Evolutionary conservation across 192 early-diverging fungal species (phyloP).

Genomic region (Phlyctochytrium planicorne): DNA sequence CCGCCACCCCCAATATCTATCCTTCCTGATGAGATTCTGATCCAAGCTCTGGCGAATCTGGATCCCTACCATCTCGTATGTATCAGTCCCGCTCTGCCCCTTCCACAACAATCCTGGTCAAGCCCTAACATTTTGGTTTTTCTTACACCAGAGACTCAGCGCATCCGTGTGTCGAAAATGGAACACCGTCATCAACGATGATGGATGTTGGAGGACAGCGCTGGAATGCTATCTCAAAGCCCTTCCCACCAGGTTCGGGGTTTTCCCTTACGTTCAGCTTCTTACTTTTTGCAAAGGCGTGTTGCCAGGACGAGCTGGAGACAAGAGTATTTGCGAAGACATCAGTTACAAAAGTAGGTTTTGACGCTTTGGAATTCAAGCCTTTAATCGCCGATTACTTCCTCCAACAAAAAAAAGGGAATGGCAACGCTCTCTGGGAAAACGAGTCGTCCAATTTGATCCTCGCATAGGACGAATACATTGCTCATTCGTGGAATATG

Average conservation of each 20-base stretch:
- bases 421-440: constrained; percentile 28
- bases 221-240: constrained; percentile 27
- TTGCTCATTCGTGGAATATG: constrained; percentile 44
- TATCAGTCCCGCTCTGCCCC: neutral
- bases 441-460: constrained; percentile 50
- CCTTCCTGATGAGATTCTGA: constrained; percentile 38
- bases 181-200: constrained; percentile 38
- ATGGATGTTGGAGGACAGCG: constrained; percentile 40
- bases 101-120: neutral
- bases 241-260: constrained; percentile 30
- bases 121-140: neutral
- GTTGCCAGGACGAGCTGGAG: constrained; percentile 37
- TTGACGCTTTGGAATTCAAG: neutral
- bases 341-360: constrained; percentile 21
- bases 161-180: constrained; percentile 35
- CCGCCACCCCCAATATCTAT: no score
- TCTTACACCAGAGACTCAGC: constrained; percentile 7
- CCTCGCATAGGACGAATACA: constrained; percentile 59
- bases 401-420: constrained; percentile 13
- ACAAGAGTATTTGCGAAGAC: constrained; percentile 33
- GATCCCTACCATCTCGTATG: constrained; percentile 35
- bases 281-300: constrained; percentile 26
- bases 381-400: neutral
- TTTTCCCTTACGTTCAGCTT: no score
- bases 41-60: constrained; percentile 35